These are phyloP conservation scores for Fusarium longipes DNA, from an alignment of 2,329 filamentous ascomycete genomes.

Conservation along the genomic window DNA sequence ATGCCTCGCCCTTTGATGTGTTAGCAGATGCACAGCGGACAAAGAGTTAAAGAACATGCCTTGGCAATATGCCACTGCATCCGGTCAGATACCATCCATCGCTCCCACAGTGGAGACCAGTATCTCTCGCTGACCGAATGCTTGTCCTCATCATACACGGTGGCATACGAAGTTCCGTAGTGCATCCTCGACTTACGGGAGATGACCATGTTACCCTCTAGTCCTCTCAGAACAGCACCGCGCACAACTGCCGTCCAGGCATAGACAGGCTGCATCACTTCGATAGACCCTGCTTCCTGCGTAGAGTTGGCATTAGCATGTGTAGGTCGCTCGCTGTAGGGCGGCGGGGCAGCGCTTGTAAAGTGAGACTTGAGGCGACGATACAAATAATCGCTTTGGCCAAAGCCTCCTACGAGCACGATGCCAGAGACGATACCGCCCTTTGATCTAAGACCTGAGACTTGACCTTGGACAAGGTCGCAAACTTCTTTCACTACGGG, in stretches of 20 bases:
- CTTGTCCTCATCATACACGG: conserved; percentile 80
- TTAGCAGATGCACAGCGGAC: background rate
- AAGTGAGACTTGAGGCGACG: conserved; percentile 77
- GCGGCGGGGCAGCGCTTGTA: conserved; percentile 65
- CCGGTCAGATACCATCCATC: conserved; percentile 84
- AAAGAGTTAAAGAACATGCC: conserved; percentile 56
- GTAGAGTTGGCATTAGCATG: conserved; percentile 64
- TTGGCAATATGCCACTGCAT: conserved; percentile 91
- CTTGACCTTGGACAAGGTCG: conserved; percentile 75
- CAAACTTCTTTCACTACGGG: conserved; percentile 78
- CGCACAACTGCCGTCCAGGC: conserved; percentile 85
- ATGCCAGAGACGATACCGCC: conserved; percentile 77
- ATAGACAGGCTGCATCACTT: conserved; percentile 85
- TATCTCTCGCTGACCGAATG: conserved; percentile 80
- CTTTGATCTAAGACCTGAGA: conserved; percentile 69
- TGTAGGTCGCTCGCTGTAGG: conserved; percentile 77
- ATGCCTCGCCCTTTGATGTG: conserved; percentile 71
- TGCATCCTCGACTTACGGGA: conserved; percentile 79
- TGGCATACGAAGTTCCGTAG: conserved; percentile 85
- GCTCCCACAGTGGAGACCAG: conserved; percentile 82
- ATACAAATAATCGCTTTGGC: conserved; percentile 82
- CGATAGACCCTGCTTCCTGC: conserved; percentile 68
- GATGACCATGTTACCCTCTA: conserved; percentile 84
- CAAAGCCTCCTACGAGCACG: conserved; percentile 84
- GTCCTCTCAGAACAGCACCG: conserved; percentile 77